phyloP scores from a whole-genome alignment of 352 stramenopile genomes.

The Phytophthora lateralis region DNA sequence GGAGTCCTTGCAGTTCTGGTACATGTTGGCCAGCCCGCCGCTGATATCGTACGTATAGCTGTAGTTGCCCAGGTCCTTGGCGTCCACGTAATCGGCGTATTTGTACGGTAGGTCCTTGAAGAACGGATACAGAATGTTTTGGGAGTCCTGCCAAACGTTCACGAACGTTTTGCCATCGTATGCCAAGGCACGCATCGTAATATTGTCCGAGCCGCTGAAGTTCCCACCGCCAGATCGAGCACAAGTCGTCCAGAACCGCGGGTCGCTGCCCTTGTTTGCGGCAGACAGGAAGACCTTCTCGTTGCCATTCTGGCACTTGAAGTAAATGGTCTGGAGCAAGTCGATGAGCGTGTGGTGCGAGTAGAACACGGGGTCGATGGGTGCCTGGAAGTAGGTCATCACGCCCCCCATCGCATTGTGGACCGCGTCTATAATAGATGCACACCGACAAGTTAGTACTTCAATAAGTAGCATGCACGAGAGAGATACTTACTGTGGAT shows the following conservation, averaged over 20 bases:
- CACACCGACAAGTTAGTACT: conserved; percentile 1
- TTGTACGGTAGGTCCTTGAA: conserved; percentile 60
- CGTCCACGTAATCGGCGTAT: conserved; percentile 50
- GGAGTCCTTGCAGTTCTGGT: conserved; percentile 45
- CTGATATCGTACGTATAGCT: conserved; percentile 64
- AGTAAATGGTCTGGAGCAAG: conserved; percentile 54
- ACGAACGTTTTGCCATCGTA: conserved; percentile 31
- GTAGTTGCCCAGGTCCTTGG: conserved; percentile 52
- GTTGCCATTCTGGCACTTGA: conserved; percentile 53
- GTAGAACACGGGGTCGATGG: conserved; percentile 58
- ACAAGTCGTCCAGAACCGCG: conserved; percentile 42
- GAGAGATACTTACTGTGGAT: conserved; percentile 48
- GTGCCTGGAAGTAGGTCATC: conserved; percentile 52
- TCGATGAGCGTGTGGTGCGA: conserved; percentile 56
- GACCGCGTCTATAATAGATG: conserved; percentile 42
- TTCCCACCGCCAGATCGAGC: conserved; percentile 18
- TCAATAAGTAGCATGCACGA: background rate
- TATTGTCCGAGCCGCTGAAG: conserved; percentile 35
- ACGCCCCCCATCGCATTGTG: conserved; percentile 42
- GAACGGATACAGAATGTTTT: conserved; percentile 56
- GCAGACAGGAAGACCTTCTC: conserved; percentile 26
- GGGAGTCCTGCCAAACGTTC: conserved; percentile 37
- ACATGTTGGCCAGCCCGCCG: conserved; percentile 53
- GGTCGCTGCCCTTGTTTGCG: conserved; percentile 37
- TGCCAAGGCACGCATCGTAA: conserved; percentile 34